Conservation (phyloP, 2,329 filamentous ascomycete species). For the Aureobasidium sp. region DNA sequence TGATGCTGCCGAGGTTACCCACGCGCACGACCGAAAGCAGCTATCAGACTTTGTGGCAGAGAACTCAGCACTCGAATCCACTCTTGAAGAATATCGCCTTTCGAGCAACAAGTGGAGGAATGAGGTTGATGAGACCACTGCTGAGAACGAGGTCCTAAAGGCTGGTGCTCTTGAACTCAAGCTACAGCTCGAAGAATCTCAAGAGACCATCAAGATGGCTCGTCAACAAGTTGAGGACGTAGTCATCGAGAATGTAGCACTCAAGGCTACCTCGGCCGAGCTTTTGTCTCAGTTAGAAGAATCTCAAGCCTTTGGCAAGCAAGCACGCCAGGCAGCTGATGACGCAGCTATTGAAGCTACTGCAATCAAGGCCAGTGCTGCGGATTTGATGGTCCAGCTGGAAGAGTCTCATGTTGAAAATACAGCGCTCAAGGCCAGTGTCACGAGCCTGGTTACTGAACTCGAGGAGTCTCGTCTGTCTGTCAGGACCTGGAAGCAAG, state of each 20-base stretch:
- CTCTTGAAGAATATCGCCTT: constrained; percentile 55
- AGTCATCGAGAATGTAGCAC: neutral
- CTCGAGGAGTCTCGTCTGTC: constrained; percentile 56
- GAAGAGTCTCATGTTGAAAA: constrained; percentile 2
- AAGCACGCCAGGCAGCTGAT: constrained; percentile 6
- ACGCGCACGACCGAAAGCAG: constrained; percentile 18
- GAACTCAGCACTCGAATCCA: constrained; percentile 52
- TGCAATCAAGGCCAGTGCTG: constrained; percentile 6
- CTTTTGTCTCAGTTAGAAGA: neutral
- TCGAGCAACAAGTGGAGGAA: constrained; percentile 51
- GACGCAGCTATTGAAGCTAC: constrained; percentile 6
- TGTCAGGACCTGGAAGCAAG: constrained; percentile 49
- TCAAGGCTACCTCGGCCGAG: neutral
- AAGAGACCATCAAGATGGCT: neutral
- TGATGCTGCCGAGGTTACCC: constrained; percentile 25
- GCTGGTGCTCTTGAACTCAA: constrained; percentile 28
- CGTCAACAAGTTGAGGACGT: neutral
- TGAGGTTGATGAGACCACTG: constrained; percentile 48
- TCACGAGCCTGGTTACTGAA: constrained; percentile 51
- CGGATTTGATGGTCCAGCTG: constrained; percentile 1
- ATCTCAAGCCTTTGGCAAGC: neutral
- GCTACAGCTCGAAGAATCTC: neutral
- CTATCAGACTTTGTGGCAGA: constrained; percentile 42
- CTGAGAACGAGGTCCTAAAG: constrained; percentile 64
- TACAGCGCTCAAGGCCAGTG: constrained; percentile 46